phyloP scores from a whole-genome alignment of 2,329 filamentous ascomycete genomes.

The Fusarium odoratissimum region DNA sequence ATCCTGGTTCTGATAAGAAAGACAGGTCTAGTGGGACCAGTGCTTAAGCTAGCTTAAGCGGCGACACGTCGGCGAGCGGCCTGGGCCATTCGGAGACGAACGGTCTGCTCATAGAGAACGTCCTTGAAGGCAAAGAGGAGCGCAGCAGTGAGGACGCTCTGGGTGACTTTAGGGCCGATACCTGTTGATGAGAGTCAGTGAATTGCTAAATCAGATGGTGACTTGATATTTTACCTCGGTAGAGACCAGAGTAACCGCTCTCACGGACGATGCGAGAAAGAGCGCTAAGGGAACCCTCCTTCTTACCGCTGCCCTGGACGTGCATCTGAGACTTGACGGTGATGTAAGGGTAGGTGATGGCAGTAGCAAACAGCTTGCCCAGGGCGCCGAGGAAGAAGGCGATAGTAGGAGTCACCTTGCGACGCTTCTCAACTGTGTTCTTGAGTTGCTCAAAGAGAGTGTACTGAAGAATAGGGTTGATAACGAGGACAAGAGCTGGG shows the following conservation, averaged over 20 bases:
- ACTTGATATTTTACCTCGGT: conserved; percentile 76
- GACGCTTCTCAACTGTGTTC: conserved; percentile 81
- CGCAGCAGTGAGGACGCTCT: conserved; percentile 95
- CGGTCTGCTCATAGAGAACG: conserved; percentile 85
- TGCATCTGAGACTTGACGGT: conserved; percentile 99
- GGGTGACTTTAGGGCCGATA: conserved; percentile 94
- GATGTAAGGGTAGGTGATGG: conserved; percentile 97
- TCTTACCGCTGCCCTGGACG: conserved; percentile 81
- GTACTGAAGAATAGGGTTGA: conserved; percentile 98
- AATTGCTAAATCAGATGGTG: not conserved
- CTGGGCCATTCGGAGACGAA: conserved; percentile 68
- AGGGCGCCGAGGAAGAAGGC: conserved; percentile 92
- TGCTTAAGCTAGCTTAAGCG: conserved; percentile 43
- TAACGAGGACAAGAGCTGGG: conserved; percentile 91
- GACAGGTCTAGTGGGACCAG: not conserved
- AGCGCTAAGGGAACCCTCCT: conserved; percentile 82
- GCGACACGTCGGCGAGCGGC: conserved; percentile 55
- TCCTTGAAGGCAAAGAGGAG: conserved; percentile 99
- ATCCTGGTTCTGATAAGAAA: conserved; percentile 16
- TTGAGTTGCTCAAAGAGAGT: conserved; percentile 99
- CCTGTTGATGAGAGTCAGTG: conserved; percentile 63
- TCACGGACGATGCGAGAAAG: conserved; percentile 84
- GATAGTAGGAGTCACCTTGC: conserved; percentile 82
- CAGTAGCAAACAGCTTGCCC: conserved; percentile 93
- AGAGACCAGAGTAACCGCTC: conserved; percentile 92